Evolutionary conservation across 2,329 filamentous ascomycete species (phyloP).

Genomic region (Neopestalotiopsis rosae): DNA sequence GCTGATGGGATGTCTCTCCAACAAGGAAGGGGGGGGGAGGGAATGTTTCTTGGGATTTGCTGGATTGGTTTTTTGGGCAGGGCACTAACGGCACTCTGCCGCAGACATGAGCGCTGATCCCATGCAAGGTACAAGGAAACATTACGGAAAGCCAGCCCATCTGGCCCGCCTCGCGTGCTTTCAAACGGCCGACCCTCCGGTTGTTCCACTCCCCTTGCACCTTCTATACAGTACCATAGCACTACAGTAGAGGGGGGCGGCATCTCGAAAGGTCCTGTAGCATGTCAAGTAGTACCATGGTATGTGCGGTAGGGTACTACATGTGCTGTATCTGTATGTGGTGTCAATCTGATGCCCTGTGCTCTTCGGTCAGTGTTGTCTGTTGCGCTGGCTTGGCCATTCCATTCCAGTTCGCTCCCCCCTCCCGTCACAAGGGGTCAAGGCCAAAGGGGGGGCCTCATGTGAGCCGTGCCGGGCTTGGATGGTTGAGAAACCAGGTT

Average conservation of each 20-base stretch:
- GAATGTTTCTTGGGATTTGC: not conserved
- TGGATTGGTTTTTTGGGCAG: not conserved
- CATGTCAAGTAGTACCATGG: too few species aligned
- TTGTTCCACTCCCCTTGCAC: not conserved
- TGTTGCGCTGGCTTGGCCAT: not conserved
- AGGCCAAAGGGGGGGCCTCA: not conserved
- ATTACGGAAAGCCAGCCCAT: conserved; percentile 1
- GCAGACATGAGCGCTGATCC: not conserved
- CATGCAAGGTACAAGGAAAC: conserved; percentile 14
- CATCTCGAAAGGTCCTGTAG: not conserved
- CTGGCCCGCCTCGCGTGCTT: not conserved
- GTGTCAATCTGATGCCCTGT: too few species aligned
- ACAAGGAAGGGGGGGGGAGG: not conserved
- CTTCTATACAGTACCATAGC: not conserved
- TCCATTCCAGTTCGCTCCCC: not conserved
- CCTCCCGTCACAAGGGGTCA: not conserved
- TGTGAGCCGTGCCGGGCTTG: not conserved
- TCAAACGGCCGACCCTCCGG: conserved; percentile 5
- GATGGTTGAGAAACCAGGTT: not conserved
- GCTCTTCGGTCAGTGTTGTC: not conserved
- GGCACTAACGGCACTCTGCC: not conserved
- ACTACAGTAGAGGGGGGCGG: not conserved
- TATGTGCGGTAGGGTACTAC: too few species aligned
- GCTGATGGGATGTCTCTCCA: not conserved
- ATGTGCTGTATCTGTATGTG: too few species aligned